Conservation (phyloP, 2,329 filamentous ascomycete genomes). For the Aspergillus costaricaensis region DNA sequence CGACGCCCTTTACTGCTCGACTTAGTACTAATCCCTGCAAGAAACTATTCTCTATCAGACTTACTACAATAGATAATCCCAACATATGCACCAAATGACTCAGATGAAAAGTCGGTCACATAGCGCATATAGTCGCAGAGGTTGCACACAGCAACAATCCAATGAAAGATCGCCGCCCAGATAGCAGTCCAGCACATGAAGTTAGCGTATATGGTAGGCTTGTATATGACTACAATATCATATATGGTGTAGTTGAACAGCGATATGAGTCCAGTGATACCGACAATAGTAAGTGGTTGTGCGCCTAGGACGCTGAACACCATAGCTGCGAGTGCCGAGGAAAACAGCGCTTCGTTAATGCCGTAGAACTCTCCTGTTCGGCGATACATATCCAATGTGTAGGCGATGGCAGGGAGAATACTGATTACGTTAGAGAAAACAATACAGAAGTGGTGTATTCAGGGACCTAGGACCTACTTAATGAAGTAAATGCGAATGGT, state of each 20-base stretch:
- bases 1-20: conserved; percentile 56
- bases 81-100: conserved; percentile 58
- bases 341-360: conserved; percentile 58
- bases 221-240: conserved; percentile 55
- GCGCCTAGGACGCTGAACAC: conserved; percentile 56
- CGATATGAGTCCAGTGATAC: conserved; percentile 57
- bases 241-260: conserved; percentile 63
- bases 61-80: conserved; percentile 58
- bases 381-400: conserved; percentile 60
- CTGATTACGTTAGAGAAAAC: conserved; percentile 23
- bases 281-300: conserved; percentile 60
- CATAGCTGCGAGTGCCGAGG: conserved; percentile 57
- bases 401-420: conserved; percentile 60
- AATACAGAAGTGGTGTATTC: too few relatives aligned
- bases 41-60: conserved; percentile 12
- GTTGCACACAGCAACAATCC: conserved; percentile 56
- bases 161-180: conserved; percentile 61
- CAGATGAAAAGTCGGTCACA: conserved; percentile 59
- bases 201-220: conserved; percentile 53
- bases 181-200: conserved; percentile 61
- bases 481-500: conserved; percentile 63
- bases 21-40: not conserved
- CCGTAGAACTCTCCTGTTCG: conserved; percentile 58
- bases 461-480: conserved; percentile 23
- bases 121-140: conserved; percentile 61